Evolutionary conservation across 257 asterid species (phyloP).

Genomic region (Solanum medicagineum): DNA sequence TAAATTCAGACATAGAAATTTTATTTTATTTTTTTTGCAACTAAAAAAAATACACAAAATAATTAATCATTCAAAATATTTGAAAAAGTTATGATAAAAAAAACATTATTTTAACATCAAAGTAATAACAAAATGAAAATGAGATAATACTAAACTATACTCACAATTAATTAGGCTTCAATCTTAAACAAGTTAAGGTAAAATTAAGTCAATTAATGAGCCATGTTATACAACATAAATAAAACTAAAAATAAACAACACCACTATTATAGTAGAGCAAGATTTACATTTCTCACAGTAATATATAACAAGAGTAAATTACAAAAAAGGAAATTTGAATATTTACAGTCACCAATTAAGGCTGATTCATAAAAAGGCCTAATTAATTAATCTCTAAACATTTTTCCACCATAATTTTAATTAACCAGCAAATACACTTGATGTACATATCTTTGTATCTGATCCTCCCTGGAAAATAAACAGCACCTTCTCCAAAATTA

Average conservation of each 20-base stretch:
- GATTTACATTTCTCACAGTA: background rate
- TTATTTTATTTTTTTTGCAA: too few relatives aligned
- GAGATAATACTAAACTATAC: background rate
- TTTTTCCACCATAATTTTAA: background rate
- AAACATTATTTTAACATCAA: background rate
- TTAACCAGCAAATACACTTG: background rate
- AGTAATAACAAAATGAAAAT: background rate
- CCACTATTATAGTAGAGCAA: background rate
- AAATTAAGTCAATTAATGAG: background rate
- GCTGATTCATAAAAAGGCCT: background rate
- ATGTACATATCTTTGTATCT: background rate
- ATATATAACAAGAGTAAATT: background rate
- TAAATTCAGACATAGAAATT: background rate
- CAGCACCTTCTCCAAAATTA: background rate
- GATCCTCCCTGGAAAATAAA: background rate
- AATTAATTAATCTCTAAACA: background rate
- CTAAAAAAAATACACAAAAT: too few relatives aligned
- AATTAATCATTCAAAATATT: background rate
- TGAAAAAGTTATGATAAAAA: background rate
- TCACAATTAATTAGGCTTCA: background rate
- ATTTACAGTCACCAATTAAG: background rate
- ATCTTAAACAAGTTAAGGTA: background rate
- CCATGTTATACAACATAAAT: background rate
- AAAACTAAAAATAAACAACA: background rate
- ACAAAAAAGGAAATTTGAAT: background rate